Percentiles rank a stretch among this genome's conserved stretches.
Conservation (phyloP, 257 asterid species). For the Eucommia ulmoides region DNA sequence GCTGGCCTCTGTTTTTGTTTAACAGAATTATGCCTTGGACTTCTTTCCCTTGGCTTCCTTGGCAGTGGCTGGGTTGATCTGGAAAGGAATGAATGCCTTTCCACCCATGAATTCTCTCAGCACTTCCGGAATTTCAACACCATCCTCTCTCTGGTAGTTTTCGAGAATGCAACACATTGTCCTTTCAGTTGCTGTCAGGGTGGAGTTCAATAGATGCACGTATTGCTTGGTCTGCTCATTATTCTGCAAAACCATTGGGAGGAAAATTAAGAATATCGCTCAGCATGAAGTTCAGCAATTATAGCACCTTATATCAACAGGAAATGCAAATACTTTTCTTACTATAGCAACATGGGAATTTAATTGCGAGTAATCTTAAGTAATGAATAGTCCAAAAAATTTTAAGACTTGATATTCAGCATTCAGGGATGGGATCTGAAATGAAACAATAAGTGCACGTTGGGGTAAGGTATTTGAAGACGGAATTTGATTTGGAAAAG, state of each 20-base stretch:
- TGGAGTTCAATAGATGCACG: constrained; percentile 85
- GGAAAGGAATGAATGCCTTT: constrained; percentile 57
- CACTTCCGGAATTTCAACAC: constrained; percentile 79
- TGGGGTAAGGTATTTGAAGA: too few species aligned
- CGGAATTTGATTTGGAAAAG: too few species aligned
- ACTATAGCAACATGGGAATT: too few species aligned
- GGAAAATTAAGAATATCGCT: background rate
- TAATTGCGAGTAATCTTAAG: too few species aligned
- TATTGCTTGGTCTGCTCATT: constrained; percentile 67
- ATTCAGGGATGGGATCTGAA: too few species aligned
- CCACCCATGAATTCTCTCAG: constrained; percentile 67
- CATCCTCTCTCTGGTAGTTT: constrained; percentile 79
- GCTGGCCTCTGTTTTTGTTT: background rate
- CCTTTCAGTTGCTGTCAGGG: constrained; percentile 94
- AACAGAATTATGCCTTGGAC: background rate
- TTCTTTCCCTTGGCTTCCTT: constrained; percentile 57
- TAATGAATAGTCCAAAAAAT: too few species aligned
- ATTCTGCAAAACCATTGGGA: constrained; percentile 35
- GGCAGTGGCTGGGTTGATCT: constrained; percentile 17
- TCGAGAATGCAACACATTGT: constrained; percentile 85
- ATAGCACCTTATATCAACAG: too few species aligned
- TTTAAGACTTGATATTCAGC: too few species aligned
- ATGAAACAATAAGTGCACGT: too few species aligned
- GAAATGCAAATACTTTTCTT: too few species aligned
- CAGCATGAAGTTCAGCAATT: background rate